Evolutionary conservation across 352 stramenopile species (phyloP).

Genomic region (Stramenopiles sp.): DNA sequence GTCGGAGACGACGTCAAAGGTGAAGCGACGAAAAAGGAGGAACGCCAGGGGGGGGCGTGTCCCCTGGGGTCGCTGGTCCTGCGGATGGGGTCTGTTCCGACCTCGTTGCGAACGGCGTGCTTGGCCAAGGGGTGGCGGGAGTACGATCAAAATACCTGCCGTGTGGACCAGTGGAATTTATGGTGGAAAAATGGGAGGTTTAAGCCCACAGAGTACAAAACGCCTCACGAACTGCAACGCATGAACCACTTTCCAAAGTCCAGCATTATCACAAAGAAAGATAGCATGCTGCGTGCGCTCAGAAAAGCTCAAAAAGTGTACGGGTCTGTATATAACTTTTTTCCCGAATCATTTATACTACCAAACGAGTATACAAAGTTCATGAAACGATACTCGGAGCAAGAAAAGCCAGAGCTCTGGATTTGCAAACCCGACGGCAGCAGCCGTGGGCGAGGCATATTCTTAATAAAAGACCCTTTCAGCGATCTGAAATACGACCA

Average conservation of each 20-base stretch:
- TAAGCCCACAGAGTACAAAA: constrained; percentile 19
- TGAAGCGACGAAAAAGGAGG: no score
- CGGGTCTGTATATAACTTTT: constrained; percentile 18
- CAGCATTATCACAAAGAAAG: constrained; percentile 19
- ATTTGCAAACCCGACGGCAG: constrained; percentile 78
- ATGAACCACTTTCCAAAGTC: constrained; percentile 20
- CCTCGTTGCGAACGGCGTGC: no score
- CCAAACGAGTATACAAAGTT: constrained; percentile 23
- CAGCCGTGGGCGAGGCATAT: constrained; percentile 71
- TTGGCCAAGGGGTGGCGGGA: no score
- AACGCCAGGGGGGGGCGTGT: no score
- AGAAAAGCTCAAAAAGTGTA: constrained; percentile 19
- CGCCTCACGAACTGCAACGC: constrained; percentile 10
- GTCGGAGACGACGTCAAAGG: no score
- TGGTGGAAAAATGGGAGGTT: constrained; percentile 17
- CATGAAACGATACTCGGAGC: constrained; percentile 10
- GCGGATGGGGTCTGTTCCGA: no score
- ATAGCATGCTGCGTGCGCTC: constrained; percentile 17
- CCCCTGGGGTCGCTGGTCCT: no score
- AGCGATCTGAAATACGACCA: constrained; percentile 60
- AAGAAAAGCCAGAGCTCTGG: constrained; percentile 35
- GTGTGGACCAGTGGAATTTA: constrained; percentile 21
- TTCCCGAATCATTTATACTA: constrained; percentile 19
- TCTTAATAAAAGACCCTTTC: constrained; percentile 59
- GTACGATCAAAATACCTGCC: no score